Evolutionary conservation across 23 red algal species (phyloP), one percentile per base, ranked within the genome.

Genomic region (Gracilaria gracilis): DNA sequence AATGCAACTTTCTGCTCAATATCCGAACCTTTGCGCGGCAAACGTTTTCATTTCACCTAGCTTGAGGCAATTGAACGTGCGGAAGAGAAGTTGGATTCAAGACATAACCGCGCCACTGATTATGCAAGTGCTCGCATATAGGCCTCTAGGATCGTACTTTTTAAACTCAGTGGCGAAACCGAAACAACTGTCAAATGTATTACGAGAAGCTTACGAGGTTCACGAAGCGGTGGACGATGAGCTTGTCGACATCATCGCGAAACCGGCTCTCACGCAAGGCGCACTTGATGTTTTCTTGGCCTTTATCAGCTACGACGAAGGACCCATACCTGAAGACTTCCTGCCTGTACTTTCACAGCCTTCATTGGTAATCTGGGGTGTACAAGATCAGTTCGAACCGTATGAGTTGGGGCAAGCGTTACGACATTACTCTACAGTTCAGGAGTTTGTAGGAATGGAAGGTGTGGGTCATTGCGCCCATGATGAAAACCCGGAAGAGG

Each of bases 391-490:
- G 17, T 96, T 95, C 50, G 97, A 99, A 57, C 94, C 94, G 16
- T 94, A 83, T 81, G 61, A 83, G 29, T 35, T 92, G 16, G 87
- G 92, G 7, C 57, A 58, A 39, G 81, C 59, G 11, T 57, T 98
- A 28, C 79, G 74, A 1, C 74, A 82, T 49, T 90, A 86, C 50
- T 75, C 84, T 6, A 82, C 61, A 39, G 92, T 98, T 32, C 84
- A 83, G 27, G 51, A 81, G 20, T 95, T 98, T 58, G 92, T 95
- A 7, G 57, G 25, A 11, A 69, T 99, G 47, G 58, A 81, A 36
- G 92, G 83, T 27, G 84, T 95, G 0, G 97, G 97, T 19, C 97
- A 99, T 80, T 99, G 97, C 57, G 91, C 97, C 3, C 93, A 96
- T 35, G 97, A 99, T 61, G 93, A 99, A 74, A 88, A 67, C 19